Percentiles rank a stretch among this genome's conserved stretches.
Evolutionary conservation across 345 rosid genomes (phyloP).

Genomic region (Aegle marmelos): DNA sequence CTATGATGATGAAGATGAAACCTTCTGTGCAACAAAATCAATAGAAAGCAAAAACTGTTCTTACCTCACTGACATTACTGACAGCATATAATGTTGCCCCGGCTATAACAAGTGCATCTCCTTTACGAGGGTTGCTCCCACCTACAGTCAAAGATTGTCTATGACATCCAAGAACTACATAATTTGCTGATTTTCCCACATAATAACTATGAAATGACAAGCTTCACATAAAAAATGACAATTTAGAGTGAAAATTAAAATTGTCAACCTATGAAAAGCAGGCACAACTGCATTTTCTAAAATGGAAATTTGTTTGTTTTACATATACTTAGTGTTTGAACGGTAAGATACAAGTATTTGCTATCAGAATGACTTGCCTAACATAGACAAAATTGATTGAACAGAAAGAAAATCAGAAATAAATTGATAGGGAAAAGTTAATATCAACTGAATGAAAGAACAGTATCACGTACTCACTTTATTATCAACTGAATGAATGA

Average conservation of each 20-base stretch:
- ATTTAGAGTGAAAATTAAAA: neutral
- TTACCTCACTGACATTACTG: conserved; percentile 73
- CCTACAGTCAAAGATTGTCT: conserved; percentile 33
- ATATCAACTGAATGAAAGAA: neutral
- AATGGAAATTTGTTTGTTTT: neutral
- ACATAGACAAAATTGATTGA: neutral
- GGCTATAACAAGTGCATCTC: conserved; percentile 65
- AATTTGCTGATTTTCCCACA: neutral
- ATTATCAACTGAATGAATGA: neutral
- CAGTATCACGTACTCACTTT: conserved; percentile 43
- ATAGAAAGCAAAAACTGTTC: conserved; percentile 10
- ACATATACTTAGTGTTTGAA: neutral
- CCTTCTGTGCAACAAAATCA: neutral
- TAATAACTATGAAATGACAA: conserved; percentile 3
- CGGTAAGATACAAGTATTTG: neutral
- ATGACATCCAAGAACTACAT: conserved; percentile 6
- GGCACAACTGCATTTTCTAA: neutral
- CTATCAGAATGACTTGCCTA: neutral
- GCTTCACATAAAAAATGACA: neutral
- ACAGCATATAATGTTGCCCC: conserved; percentile 74
- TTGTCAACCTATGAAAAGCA: neutral
- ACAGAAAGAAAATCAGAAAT: neutral
- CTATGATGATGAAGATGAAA: neutral
- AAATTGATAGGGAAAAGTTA: neutral
- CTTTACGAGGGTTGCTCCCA: conserved; percentile 64